A percentile compares a stretch with the other conserved stretches of the same genome.
phyloP scores from a whole-genome alignment of 1,139 yeast species.

The Sugiyamaella novakii region DNA sequence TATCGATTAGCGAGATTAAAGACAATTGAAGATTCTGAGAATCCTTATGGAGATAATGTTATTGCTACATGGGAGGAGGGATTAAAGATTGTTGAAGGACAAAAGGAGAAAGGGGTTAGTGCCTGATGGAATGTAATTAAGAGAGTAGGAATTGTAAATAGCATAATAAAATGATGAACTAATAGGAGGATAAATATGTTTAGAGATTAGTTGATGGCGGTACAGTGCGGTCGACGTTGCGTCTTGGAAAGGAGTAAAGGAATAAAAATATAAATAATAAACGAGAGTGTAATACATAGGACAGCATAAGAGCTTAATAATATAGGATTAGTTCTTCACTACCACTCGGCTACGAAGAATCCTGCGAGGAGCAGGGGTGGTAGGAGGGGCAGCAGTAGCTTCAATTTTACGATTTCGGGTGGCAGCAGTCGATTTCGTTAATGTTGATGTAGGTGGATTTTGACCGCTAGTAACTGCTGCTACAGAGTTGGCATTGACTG shows the following conservation, averaged over 20 bases:
- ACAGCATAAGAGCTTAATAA: too few species aligned
- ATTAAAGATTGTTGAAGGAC: constrained; percentile 1
- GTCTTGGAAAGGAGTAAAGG: background rate
- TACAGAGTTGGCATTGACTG: constrained; percentile 8
- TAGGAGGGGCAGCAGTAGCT: background rate
- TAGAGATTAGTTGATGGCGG: too few species aligned
- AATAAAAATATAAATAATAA: background rate
- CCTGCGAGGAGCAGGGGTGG: constrained; percentile 16
- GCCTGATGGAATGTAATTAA: too few species aligned
- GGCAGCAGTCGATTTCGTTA: constrained; percentile 17
- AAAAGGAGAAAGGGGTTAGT: background rate
- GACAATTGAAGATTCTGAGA: constrained; percentile 83
- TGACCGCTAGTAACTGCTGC: constrained; percentile 10
- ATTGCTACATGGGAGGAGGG: constrained; percentile 82
- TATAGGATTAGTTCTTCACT: too few species aligned
- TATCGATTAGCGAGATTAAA: constrained; percentile 80
- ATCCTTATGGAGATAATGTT: constrained; percentile 81
- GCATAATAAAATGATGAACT: constrained; percentile 9
- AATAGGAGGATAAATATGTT: too few species aligned
- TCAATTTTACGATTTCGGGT: constrained; percentile 10
- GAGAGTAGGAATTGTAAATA: constrained; percentile 14
- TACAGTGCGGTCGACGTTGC: too few species aligned
- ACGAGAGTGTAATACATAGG: too few species aligned
- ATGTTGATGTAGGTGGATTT: constrained; percentile 10
- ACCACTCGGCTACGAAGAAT: constrained; percentile 19